Conservation (phyloP, 106 monocot species). For the Hemerocallis citrina region DNA sequence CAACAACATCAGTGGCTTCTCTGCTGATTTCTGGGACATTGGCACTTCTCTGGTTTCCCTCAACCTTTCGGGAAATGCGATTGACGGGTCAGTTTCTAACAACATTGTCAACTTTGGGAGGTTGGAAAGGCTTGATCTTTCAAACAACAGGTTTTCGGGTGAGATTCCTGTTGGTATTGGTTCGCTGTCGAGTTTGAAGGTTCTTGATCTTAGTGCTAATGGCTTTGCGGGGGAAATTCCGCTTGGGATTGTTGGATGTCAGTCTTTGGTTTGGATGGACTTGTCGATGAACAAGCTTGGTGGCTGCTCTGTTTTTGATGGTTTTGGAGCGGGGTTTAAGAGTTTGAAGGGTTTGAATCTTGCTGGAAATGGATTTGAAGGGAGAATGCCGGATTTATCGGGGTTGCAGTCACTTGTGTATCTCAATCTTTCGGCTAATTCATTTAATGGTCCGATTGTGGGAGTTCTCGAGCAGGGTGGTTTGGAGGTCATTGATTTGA, state of each 20-base stretch:
- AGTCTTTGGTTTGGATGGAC: conserved; percentile 26
- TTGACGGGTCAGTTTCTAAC: conserved; percentile 52
- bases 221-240: conserved; percentile 43
- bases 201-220: conserved; percentile 47
- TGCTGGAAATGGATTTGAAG: conserved; percentile 38
- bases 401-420: conserved; percentile 24
- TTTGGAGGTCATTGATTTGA: conserved; percentile 57
- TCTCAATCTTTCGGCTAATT: conserved; percentile 72
- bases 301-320: conserved; percentile 27
- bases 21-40: conserved; percentile 66
- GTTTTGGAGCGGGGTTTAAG: conserved; percentile 13
- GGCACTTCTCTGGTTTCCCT: conserved; percentile 47
- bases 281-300: conserved; percentile 41
- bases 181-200: conserved; percentile 17
- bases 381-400: conserved; percentile 40
- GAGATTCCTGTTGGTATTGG: conserved; percentile 36
- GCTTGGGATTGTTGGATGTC: conserved; percentile 33
- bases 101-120: conserved; percentile 66
- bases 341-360: conserved; percentile 36
- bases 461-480: conserved; percentile 20
- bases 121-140: conserved; percentile 61
- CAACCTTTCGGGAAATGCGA: conserved; percentile 60
- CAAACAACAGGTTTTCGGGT: conserved; percentile 47
- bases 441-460: conserved; percentile 29
- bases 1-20: conserved; percentile 45